Conservation (phyloP, 176 grass and related monocot genomes). For the Zizania latifolia region DNA sequence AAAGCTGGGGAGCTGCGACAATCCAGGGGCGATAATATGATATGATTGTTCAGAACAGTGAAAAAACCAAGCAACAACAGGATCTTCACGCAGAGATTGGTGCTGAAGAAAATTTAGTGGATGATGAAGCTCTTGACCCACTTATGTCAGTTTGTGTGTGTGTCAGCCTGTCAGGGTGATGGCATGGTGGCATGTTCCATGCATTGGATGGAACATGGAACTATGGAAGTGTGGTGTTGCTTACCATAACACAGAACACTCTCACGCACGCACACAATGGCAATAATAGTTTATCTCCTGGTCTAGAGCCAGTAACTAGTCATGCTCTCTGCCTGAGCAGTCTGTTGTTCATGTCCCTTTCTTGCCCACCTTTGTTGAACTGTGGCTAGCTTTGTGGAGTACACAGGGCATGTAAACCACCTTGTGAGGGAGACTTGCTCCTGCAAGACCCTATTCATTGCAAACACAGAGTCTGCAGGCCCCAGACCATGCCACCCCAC, state of each 20-base stretch:
- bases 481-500: too few species aligned
- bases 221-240: not conserved
- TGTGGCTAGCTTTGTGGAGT: not conserved
- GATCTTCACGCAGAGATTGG: not conserved
- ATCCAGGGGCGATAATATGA: not conserved
- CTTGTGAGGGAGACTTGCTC: not conserved
- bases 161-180: too few species aligned
- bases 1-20: not conserved
- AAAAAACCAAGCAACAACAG: conserved; percentile 3
- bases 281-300: not conserved
- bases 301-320: not conserved
- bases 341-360: not conserved
- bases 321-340: not conserved
- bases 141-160: not conserved
- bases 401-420: not conserved
- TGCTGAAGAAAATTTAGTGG: not conserved
- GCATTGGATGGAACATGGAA: not conserved
- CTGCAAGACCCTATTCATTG: not conserved
- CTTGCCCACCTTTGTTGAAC: not conserved
- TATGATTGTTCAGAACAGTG: not conserved
- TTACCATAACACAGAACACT: not conserved
- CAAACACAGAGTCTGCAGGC: not conserved
- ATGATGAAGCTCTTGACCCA: not conserved
- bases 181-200: not conserved
- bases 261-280: too few species aligned